phyloP scores from a whole-genome alignment of 306 rosid genomes.

The Spatholobus suberectus region DNA sequence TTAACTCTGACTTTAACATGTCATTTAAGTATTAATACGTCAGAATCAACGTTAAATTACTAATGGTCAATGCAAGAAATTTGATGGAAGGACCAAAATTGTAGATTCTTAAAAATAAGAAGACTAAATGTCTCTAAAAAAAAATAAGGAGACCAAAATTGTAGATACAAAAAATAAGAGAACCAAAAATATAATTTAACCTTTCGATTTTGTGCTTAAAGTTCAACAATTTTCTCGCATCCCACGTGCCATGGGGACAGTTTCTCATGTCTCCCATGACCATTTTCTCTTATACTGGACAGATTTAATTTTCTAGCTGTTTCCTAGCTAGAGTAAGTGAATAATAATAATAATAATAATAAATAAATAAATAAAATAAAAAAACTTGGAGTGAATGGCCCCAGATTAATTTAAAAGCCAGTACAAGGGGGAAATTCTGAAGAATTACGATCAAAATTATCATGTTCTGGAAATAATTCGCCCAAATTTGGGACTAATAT shows the following conservation, averaged over 20 bases:
- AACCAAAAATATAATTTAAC: no score
- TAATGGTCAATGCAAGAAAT: no score
- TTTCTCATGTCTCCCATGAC: not conserved
- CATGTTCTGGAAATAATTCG: slow-evolving; percentile 1
- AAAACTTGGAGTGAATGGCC: not conserved
- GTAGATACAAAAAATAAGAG: no score
- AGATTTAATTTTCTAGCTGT: not conserved
- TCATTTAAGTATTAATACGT: no score
- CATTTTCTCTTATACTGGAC: not conserved
- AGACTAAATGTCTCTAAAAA: no score
- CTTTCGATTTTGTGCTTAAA: not conserved
- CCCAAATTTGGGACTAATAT: slow-evolving; percentile 4
- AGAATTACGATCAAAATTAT: not conserved
- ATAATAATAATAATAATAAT: not conserved
- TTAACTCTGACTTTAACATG: no score
- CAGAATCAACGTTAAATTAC: no score
- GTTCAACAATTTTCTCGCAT: not conserved
- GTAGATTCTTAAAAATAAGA: no score
- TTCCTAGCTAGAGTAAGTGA: not conserved
- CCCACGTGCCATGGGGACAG: slow-evolving; percentile 43
- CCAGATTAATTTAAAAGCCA: not conserved
- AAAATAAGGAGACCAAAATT: no score
- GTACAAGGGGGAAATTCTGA: not conserved
- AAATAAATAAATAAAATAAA: not conserved
- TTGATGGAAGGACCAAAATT: no score